Conservation (phyloP, 129 eudicot species). For the Saposhnikovia divaricata region DNA sequence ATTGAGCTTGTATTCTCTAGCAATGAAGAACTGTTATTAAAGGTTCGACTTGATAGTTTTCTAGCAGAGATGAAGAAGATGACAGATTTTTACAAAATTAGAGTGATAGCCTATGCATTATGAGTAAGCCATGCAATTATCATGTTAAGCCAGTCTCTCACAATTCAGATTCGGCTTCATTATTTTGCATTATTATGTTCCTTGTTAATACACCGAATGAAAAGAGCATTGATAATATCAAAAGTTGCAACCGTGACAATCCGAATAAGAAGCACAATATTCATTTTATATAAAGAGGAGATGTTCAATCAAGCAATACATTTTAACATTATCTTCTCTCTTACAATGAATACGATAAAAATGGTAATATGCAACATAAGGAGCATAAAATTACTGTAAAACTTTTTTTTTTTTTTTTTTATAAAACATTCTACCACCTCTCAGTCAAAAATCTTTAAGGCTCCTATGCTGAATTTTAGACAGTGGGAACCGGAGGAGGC, state of each 20-base stretch:
- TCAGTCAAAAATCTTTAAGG: neutral
- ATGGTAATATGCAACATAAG: too few relatives aligned
- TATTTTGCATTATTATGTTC: slow-evolving; percentile 16
- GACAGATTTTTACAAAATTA: too few relatives aligned
- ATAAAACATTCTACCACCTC: neutral
- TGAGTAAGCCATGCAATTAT: too few relatives aligned
- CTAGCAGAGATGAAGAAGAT: too few relatives aligned
- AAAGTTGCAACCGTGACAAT: neutral
- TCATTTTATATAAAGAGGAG: neutral
- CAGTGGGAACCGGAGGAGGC: neutral
- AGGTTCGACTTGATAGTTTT: too few relatives aligned
- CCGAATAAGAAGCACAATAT: neutral
- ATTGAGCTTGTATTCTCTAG: too few relatives aligned
- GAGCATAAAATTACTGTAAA: too few relatives aligned
- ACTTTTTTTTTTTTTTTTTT: neutral
- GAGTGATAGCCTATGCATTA: too few relatives aligned
- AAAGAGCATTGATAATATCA: neutral
- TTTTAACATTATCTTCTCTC: too few relatives aligned
- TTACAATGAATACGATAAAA: neutral
- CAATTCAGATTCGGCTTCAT: too few relatives aligned
- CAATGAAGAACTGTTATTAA: too few relatives aligned
- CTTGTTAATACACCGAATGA: slow-evolving; percentile 12
- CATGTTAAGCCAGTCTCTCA: too few relatives aligned
- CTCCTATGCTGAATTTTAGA: neutral
- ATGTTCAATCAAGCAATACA: neutral